These are phyloP conservation scores for Sistotremastrum suecicum DNA, from an alignment of 768 basidiomycete species.

Conservation along the genomic window DNA sequence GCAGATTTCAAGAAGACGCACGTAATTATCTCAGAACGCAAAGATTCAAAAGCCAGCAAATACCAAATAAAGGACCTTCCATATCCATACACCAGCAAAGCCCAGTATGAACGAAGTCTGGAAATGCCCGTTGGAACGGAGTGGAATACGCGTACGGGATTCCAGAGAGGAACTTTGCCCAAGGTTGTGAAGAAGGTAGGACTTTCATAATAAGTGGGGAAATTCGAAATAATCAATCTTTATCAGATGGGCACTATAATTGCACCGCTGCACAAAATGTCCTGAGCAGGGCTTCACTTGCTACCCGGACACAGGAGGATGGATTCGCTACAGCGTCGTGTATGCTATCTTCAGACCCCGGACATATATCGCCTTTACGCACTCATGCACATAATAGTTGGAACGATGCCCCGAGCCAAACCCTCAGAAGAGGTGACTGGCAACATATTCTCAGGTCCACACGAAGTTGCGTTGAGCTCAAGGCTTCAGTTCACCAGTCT, in stretches of 20 bases:
- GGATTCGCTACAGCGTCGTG: too few relatives aligned
- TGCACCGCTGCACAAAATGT: slow-evolving; percentile 7
- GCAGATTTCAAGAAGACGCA: slow-evolving; percentile 76
- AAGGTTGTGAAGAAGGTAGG: slow-evolving; percentile 76
- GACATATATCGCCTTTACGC: too few relatives aligned
- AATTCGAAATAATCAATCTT: not conserved
- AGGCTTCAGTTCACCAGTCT: too few relatives aligned
- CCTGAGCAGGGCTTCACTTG: not conserved
- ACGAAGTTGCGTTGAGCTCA: too few relatives aligned
- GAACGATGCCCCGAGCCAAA: too few relatives aligned
- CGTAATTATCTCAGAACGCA: slow-evolving; percentile 91
- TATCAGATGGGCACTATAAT: slow-evolving; percentile 14
- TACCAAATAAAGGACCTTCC: slow-evolving; percentile 87
- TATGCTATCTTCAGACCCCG: too few relatives aligned
- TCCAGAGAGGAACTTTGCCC: slow-evolving; percentile 76
- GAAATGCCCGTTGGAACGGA: slow-evolving; percentile 73
- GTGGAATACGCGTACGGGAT: slow-evolving; percentile 83
- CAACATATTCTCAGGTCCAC: too few relatives aligned
- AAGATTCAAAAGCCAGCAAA: slow-evolving; percentile 85
- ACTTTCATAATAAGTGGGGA: not conserved
- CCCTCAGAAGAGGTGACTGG: too few relatives aligned
- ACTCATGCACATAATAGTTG: too few relatives aligned
- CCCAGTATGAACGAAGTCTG: slow-evolving; percentile 82
- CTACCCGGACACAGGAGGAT: too few relatives aligned
- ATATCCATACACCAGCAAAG: slow-evolving; percentile 85